Evolutionary conservation across 345 rosid species (phyloP), one percentile per base, ranked within the genome.

Genomic region (Citrus hindsii): DNA sequence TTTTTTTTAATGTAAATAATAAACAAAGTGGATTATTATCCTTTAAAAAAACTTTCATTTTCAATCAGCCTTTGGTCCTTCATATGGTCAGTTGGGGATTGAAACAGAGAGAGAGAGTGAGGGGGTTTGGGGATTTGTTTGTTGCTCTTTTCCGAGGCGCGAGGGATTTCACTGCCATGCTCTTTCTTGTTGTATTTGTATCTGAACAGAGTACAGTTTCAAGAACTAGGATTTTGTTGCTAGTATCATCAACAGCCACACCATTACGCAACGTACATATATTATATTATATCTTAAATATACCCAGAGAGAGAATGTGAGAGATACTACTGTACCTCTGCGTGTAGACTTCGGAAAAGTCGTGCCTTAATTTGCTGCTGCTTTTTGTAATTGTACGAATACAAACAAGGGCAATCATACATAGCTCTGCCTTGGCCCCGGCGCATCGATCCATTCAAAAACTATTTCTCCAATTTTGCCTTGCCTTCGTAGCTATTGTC

Each of bases 91-190:
- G 27, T 63, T 25, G 76, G 67, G 67, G 67, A 77, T 68, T 68
- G 9, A 70, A 69, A 70, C 22, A 24, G 38, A 6, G 30, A 51
- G 9, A 40, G 28, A 24, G 64, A 30, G 37, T 9, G 13, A 64
- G 48, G 22, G 78, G 22, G 18, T 13, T 13, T 13, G 51, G 69
- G 12, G 77, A 38, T 24, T 3, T 37, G 48, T 46, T 13, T 46
- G 60, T 60, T 62, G 79, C 69, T 75, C 82, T 80, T 80, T 80
- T 69, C 76, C 82, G 76, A 80, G 82, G 82, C 82, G 71, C 5
- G 59, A 64, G 51, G 30, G 76, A 21, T 35, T 59, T 51, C 64
- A 53, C 42, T 60, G 72, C 38, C 27, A 27, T 75, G 79, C 60
- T 63, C 25, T 79, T 48, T 74, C 74, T 74, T 74, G 40, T 30